Evolutionary conservation across 176 grass and related monocot genomes (phyloP).

Genomic region (Carex cristatella): DNA sequence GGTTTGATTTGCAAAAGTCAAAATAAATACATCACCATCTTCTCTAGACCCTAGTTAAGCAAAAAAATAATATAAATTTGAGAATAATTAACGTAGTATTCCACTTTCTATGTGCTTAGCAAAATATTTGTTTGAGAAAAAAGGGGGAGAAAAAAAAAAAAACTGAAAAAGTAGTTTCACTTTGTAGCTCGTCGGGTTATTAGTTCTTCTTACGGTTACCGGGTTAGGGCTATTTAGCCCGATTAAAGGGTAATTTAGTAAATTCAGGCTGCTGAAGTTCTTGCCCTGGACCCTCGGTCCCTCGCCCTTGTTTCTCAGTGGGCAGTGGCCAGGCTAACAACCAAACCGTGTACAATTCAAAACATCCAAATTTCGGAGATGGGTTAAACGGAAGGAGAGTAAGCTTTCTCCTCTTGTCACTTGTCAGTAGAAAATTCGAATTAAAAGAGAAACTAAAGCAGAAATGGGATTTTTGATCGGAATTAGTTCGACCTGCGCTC

Average conservation of each 20-base stretch:
- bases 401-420: neutral
- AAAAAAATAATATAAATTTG: too few relatives aligned
- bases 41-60: too few relatives aligned
- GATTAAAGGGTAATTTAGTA: neutral
- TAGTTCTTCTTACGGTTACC: neutral
- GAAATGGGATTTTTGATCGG: slow-evolving; percentile 36
- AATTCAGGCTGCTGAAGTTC: neutral
- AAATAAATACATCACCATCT: too few relatives aligned
- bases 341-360: neutral
- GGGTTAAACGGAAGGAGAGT: slow-evolving; percentile 7
- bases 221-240: too few relatives aligned
- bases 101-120: too few relatives aligned
- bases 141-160: too few relatives aligned
- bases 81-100: too few relatives aligned
- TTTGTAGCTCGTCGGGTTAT: neutral
- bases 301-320: neutral
- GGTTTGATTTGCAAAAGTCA: too few relatives aligned
- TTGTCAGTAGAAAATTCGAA: neutral
- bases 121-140: too few relatives aligned
- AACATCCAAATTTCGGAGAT: neutral
- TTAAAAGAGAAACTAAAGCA: neutral
- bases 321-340: neutral
- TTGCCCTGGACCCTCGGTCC: neutral
- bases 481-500: slow-evolving; percentile 27
- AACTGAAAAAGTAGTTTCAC: too few relatives aligned